Percentiles rank a stretch among this genome's conserved stretches.
These are phyloP conservation scores for Mortierella sp. DNA, from an alignment of 371 early-diverging fungal species.

Conservation along the genomic window DNA sequence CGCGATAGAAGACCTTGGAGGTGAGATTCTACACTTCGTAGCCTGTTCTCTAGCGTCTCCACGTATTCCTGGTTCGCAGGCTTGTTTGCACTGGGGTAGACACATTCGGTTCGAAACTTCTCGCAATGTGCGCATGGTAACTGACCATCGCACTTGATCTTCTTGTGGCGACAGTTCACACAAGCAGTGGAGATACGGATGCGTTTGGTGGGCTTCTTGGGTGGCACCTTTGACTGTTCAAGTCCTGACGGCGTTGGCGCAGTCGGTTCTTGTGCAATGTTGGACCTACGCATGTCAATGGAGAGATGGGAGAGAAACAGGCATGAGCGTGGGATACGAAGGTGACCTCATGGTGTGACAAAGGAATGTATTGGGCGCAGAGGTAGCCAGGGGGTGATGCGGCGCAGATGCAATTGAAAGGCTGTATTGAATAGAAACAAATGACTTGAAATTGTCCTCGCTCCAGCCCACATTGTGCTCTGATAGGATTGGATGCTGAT, in stretches of 20 bases:
- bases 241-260: conserved; percentile 16
- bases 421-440: too few relatives aligned
- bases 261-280: conserved; percentile 34
- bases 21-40: conserved; percentile 47
- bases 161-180: conserved; percentile 68
- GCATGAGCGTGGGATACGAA: neutral
- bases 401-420: neutral
- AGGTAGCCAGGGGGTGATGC: neutral
- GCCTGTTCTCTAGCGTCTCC: conserved; percentile 46
- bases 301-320: neutral
- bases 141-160: conserved; percentile 72
- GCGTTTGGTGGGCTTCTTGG: conserved; percentile 60
- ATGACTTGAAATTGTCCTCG: too few relatives aligned
- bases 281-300: conserved; percentile 35
- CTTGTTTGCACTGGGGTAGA: conserved; percentile 56
- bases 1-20: conserved; percentile 49
- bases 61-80: conserved; percentile 56
- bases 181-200: conserved; percentile 74
- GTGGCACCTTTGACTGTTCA: conserved; percentile 19
- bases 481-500: too few relatives aligned
- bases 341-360: neutral
- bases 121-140: conserved; percentile 71
- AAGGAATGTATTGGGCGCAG: neutral
- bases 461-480: too few relatives aligned
- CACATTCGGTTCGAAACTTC: conserved; percentile 60